These are phyloP conservation scores for Pythium angustatum DNA, from an alignment of 352 stramenopile species.

Conservation along the genomic window DNA sequence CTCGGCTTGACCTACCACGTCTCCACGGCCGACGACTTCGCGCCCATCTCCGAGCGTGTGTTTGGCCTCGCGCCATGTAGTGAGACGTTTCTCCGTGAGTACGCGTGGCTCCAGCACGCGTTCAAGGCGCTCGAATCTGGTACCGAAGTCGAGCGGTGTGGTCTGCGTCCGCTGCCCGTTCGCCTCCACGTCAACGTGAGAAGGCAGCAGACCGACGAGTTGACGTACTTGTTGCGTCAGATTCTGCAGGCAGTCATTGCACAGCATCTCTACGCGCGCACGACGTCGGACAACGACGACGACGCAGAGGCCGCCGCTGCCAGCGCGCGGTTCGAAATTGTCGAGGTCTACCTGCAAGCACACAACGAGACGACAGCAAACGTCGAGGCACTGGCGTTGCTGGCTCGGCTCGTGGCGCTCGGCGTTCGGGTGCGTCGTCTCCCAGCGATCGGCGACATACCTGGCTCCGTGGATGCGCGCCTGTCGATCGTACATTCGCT, in stretches of 20 bases:
- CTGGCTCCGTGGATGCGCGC: neutral
- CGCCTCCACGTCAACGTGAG: neutral
- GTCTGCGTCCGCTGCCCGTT: neutral
- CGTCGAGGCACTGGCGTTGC: neutral
- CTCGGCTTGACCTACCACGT: neutral
- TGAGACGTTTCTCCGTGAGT: neutral
- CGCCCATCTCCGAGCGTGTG: neutral
- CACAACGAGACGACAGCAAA: neutral
- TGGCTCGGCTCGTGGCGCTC: neutral
- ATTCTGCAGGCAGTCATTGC: neutral
- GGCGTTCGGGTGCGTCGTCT: neutral
- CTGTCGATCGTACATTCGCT: neutral
- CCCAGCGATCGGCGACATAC: neutral
- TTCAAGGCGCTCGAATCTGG: neutral
- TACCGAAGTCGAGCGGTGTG: neutral
- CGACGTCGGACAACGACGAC: neutral
- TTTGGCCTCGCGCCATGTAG: neutral
- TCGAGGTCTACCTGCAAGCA: neutral
- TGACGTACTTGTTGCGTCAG: neutral
- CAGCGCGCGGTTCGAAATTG: neutral
- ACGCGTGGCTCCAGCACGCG: neutral
- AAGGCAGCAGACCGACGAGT: neutral
- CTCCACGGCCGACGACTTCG: neutral
- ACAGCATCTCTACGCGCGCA: neutral
- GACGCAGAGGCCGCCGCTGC: neutral